Evolutionary conservation across 352 stramenopile genomes (phyloP).

Genomic region (Pythium biforme): DNA sequence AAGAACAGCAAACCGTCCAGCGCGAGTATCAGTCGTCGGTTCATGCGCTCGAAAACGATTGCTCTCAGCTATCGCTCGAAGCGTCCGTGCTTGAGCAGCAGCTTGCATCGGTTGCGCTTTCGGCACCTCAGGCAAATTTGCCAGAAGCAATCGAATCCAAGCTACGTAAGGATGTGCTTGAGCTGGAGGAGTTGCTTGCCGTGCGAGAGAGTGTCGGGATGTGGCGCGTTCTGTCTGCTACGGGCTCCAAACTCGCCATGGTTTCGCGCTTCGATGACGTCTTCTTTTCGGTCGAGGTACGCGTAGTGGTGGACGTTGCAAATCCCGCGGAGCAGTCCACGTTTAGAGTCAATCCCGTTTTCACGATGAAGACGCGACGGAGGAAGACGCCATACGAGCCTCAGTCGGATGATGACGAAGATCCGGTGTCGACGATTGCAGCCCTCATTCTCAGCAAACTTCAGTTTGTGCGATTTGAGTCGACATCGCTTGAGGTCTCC

Average conservation of each 20-base stretch:
- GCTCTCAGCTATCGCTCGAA: constrained; percentile 60
- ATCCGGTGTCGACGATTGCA: constrained; percentile 18
- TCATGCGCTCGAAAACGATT: constrained; percentile 53
- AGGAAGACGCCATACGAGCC: not conserved
- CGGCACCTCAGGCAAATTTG: not conserved
- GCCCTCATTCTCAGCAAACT: not conserved
- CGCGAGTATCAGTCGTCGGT: constrained; percentile 63
- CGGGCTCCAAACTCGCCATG: constrained; percentile 8
- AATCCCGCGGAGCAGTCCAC: not conserved
- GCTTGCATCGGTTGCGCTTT: constrained; percentile 19
- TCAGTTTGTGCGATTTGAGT: constrained; percentile 3
- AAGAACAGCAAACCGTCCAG: constrained; percentile 68
- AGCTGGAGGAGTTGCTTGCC: constrained; percentile 22
- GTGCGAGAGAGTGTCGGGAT: constrained; percentile 23
- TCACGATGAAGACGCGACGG: constrained; percentile 16
- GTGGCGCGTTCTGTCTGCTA: constrained; percentile 22
- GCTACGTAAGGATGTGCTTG: constrained; percentile 20
- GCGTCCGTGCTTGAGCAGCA: constrained; percentile 63
- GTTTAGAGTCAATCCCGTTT: constrained; percentile 6
- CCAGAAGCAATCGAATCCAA: constrained; percentile 2
- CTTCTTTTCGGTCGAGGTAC: constrained; percentile 22
- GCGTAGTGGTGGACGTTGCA: constrained; percentile 2
- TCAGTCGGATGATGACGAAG: constrained; percentile 1
- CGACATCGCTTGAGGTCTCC: not conserved
- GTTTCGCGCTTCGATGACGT: constrained; percentile 19